Base-by-base conservation (phyloP, 2,329 filamentous ascomycete genomes). In the Aspergillus piperis region DNA sequence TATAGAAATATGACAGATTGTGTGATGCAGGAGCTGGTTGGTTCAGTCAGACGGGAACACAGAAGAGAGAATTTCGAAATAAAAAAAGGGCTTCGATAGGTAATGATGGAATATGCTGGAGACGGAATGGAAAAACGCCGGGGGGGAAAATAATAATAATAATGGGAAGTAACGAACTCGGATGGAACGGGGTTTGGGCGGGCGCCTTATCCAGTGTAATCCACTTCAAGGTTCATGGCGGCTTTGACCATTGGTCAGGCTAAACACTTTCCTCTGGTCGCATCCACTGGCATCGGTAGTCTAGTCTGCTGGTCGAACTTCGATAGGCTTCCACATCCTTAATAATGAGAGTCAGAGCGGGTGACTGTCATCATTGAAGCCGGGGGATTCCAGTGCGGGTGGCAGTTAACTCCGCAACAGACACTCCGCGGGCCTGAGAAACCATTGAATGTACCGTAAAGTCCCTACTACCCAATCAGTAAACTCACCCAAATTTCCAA, bases 151-250 rank as follows among this genome's bases (percentile, higher is more conserved):
- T 60, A 10, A 30, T 15, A 32, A 32, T 32, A 32, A 32, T 32
- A 32, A 32, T 32, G 32, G 32, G 1, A 36, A 36, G 32, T 36
- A 36, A 36, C 32, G 59, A 58, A 60, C 52, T 66, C 70, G 71
- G 71, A 72, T 69, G 71, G 71, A 72, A 69, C 71, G 70, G 71
- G 52, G 53, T 63, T 66, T 62, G 51, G 55, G 38, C 48, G 57
- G 59, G 48, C 50, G 51, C 21, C 54, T 49, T 48, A 25, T 50
- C 39, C 27, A 54, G 52, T 10, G 41, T 44, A 44, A 44, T 44
- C 41, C 41, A 44, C 41, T 21, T 21, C 41, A 44, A 44, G 41
- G 41, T 44, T 44, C 41, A 23, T 13, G 41, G 41, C 41, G 41
- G 17, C 41, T 19, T 1, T 44, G 25, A 19, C 47, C 47, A 50